Evolutionary conservation across 805 yeast genomes (phyloP), one percentile per base, ranked within the genome.

Genomic region (baker's yeast (Saccharomyces cerevisiae)): DNA sequence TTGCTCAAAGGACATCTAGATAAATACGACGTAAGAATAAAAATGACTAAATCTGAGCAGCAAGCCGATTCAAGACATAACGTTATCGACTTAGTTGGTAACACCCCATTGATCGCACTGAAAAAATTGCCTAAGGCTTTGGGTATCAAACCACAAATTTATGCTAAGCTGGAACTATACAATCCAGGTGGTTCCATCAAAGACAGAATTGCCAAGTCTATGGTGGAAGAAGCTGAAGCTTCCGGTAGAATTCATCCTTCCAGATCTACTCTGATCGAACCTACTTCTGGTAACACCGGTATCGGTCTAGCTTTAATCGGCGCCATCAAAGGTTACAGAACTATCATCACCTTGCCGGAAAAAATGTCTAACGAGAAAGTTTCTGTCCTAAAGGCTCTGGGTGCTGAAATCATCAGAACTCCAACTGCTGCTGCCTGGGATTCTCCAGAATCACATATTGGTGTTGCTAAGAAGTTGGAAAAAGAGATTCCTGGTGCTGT

Each of bases 371-470:
- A 88, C 70, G 96, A 88, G 68, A 88, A 88, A 69, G 96, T 88
- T 30, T 82, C 91, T 50, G 96, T 89, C 5, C 79, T 88, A 69
- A 87, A 87, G 71, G 96, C 95, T 5, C 77, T 88, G 56, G 96
- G 96, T 55, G 96, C 96, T 31, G 96, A 88, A 70, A 88, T 88
- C 67, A 84, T 88, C 61, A 81, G 96, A 76, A 88, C 96, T 11
- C 96, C 96, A 51, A 88, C 91, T 29, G 95, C 85, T 67, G 96
- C 96, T 47, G 95, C 96, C 2, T 88, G 90, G 89, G 96, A 88
- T 64, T 80, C 95, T 49, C 96, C 96, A 47, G 96, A 89, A 70
- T 84, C 91, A 31, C 96, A 88, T 66, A 87, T 88, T 67, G 96
- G 96, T 59, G 96, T 88, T 43, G 96, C 96, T 53, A 79, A 76